Evolutionary conservation across 352 stramenopile genomes (phyloP).

Genomic region (Pseudoperonospora humuli): DNA sequence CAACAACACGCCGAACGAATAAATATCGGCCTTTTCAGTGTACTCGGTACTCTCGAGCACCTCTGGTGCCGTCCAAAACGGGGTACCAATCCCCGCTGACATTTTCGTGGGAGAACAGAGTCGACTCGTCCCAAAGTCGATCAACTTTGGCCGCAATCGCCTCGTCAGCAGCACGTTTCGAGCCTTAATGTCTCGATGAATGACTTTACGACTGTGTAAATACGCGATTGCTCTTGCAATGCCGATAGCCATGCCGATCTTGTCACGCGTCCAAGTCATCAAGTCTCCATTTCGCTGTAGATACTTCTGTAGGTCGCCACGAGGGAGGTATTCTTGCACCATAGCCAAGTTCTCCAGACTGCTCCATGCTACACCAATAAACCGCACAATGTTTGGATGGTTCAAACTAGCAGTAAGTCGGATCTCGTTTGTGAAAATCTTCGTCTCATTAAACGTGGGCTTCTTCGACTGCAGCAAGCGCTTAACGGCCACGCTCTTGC

Average conservation of each 20-base stretch:
- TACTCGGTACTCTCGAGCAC: conserved; percentile 49
- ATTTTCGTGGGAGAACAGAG: conserved; percentile 15
- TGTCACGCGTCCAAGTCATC: conserved; percentile 31
- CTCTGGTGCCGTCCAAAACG: conserved; percentile 62
- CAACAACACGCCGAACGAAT: conserved; percentile 59
- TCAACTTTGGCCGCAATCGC: conserved; percentile 25
- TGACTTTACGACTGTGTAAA: conserved; percentile 34
- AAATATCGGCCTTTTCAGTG: conserved; percentile 63
- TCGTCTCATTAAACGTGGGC: conserved; percentile 31
- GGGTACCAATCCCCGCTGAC: conserved; percentile 40
- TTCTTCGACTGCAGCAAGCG: conserved; percentile 32
- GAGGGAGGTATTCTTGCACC: conserved; percentile 44
- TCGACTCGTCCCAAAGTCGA: conserved; percentile 39
- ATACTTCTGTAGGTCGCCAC: conserved; percentile 41
- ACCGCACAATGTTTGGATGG: conserved; percentile 38
- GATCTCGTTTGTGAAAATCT: conserved; percentile 48
- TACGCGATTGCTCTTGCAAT: conserved; percentile 31
- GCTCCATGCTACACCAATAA: conserved; percentile 43
- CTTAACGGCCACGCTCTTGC: conserved; percentile 38
- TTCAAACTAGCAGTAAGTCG: conserved; percentile 33
- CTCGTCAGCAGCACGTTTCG: conserved; percentile 68
- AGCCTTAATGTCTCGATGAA: conserved; percentile 76
- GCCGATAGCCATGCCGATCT: conserved; percentile 31
- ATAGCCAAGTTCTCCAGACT: conserved; percentile 41
- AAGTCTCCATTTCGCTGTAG: conserved; percentile 21